These are phyloP conservation scores for Powellomyces hirtus DNA, from an alignment of 192 early-diverging fungal species.

Conservation along the genomic window DNA sequence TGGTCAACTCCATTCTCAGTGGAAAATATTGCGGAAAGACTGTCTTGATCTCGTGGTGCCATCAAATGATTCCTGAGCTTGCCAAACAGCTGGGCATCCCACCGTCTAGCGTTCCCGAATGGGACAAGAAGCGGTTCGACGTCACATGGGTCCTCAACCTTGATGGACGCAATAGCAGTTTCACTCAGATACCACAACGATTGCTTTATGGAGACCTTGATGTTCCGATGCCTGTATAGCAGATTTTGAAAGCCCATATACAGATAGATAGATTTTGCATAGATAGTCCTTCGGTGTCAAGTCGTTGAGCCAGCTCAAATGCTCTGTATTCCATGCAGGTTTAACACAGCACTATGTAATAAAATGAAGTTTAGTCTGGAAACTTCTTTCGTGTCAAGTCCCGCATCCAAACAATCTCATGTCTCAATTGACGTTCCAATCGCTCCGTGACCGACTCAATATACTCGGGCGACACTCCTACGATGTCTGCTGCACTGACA, in stretches of 20 bases:
- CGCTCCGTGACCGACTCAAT: too few relatives aligned
- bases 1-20: constrained; percentile 9
- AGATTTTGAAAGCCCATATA: too few relatives aligned
- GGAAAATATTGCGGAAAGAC: constrained; percentile 27
- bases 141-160: constrained; percentile 46
- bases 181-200: constrained; percentile 36
- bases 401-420: too few relatives aligned
- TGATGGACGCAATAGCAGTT: background rate
- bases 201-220: constrained; percentile 44
- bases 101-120: constrained; percentile 33
- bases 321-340: too few relatives aligned
- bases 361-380: too few relatives aligned
- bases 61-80: constrained; percentile 45
- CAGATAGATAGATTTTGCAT: too few relatives aligned
- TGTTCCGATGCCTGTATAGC: constrained; percentile 8
- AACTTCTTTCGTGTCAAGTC: too few relatives aligned
- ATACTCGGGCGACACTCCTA: background rate
- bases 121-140: constrained; percentile 49
- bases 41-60: constrained; percentile 49
- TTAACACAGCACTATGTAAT: too few relatives aligned
- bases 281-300: too few relatives aligned
- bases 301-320: too few relatives aligned
- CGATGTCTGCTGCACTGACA: background rate
- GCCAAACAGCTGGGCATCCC: constrained; percentile 36
- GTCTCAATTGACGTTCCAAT: too few relatives aligned